These are phyloP conservation scores for Dendrocalamus latiflorus DNA, from an alignment of 202 grass and related monocot species.

Conservation along the genomic window DNA sequence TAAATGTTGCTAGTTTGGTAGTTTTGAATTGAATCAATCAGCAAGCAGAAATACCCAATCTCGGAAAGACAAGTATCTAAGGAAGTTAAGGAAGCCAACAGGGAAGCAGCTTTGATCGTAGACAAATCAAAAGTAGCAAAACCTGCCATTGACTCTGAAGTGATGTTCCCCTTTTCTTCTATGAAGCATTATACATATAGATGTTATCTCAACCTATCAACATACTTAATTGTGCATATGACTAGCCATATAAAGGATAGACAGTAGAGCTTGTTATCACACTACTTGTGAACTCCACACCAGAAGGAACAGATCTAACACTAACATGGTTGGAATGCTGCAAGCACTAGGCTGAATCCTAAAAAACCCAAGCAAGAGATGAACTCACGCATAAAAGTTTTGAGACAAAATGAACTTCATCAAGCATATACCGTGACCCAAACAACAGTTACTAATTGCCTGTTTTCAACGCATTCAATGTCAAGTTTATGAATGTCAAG, in stretches of 20 bases:
- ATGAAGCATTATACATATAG: neutral
- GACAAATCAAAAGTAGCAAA: conserved; percentile 16
- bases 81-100: neutral
- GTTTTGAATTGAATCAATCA: neutral
- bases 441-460: neutral
- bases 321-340: neutral
- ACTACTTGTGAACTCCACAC: neutral
- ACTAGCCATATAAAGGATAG: neutral
- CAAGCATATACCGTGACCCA: neutral
- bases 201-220: neutral
- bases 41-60: neutral
- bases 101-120: neutral
- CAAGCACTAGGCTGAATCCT: neutral
- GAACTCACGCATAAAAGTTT: neutral
- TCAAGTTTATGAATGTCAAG: neutral
- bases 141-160: neutral
- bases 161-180: neutral
- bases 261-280: neutral
- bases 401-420: neutral
- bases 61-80: neutral
- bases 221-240: neutral
- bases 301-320: conserved; percentile 6
- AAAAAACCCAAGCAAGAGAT: neutral
- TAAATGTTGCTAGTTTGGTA: neutral
- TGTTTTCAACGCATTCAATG: neutral